A percentile compares a stretch with the other conserved stretches of the same genome.
Conservation (phyloP, 108 stramenopile genomes). For the Parietichytrium sp. region DNA sequence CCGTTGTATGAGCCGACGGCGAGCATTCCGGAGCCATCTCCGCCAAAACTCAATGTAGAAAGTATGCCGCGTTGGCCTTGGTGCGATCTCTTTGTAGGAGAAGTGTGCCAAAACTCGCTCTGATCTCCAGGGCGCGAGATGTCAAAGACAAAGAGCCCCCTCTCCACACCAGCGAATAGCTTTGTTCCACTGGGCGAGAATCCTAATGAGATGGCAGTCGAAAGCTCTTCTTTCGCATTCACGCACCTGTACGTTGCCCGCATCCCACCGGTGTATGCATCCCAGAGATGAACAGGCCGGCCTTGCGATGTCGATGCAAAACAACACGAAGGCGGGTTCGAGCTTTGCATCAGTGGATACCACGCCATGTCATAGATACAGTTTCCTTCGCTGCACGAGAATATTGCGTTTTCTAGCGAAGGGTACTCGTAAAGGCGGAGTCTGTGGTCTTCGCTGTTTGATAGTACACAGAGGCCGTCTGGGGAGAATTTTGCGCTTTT, state of each 20-base stretch:
- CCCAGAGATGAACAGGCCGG: conserved; percentile 58
- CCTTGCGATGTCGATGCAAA: conserved; percentile 52
- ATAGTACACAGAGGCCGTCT: conserved; percentile 3
- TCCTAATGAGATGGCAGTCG: background rate
- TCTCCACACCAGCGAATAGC: background rate
- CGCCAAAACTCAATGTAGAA: background rate
- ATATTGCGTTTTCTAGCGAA: background rate
- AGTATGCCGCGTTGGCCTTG: conserved; percentile 15
- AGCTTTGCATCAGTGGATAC: conserved; percentile 44
- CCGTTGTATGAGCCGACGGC: conserved; percentile 20
- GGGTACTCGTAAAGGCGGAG: background rate
- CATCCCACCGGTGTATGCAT: conserved; percentile 52
- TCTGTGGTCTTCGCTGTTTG: background rate
- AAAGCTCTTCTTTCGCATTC: conserved; percentile 24
- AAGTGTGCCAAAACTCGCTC: background rate
- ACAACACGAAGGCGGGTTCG: conserved; percentile 49
- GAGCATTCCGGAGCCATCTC: background rate
- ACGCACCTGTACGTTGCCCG: conserved; percentile 49
- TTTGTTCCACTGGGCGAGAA: background rate
- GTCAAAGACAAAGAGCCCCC: background rate
- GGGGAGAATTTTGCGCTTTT: background rate
- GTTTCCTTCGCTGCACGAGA: background rate
- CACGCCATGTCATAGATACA: background rate
- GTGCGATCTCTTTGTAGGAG: background rate
- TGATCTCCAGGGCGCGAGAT: conserved; percentile 1